Evolutionary conservation across 192 early-diverging fungal genomes (phyloP).

Genomic region (Backusella liffmaniae): DNA sequence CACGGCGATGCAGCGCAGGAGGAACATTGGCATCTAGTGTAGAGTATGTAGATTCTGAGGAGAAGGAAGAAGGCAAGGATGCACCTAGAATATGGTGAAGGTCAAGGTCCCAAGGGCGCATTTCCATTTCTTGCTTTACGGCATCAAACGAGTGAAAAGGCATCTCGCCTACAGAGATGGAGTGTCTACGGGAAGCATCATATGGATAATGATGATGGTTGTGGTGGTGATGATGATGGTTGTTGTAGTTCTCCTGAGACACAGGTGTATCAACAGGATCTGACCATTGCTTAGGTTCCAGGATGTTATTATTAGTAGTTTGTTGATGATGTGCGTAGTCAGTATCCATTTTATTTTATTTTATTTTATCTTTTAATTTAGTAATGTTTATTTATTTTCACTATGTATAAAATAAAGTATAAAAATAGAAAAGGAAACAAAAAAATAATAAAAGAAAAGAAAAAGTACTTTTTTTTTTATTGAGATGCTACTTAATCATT

Average conservation of each 20-base stretch:
- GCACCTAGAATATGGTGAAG: not conserved
- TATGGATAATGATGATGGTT: not conserved
- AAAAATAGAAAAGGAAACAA: slow-evolving; percentile 1
- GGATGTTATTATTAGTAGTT: not conserved
- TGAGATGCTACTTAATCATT: not conserved
- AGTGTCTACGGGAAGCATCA: slow-evolving; percentile 25
- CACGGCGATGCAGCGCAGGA: slow-evolving; percentile 12
- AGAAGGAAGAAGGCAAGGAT: slow-evolving; percentile 21
- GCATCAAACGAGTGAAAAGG: slow-evolving; percentile 12
- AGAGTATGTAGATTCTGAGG: slow-evolving; percentile 6
- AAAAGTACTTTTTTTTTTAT: not conserved
- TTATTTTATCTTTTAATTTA: not conserved
- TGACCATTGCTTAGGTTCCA: not conserved
- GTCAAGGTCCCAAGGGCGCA: not conserved
- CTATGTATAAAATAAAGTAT: not conserved
- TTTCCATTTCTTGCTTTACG: not conserved
- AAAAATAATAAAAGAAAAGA: not conserved
- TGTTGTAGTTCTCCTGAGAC: not conserved
- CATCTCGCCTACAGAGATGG: slow-evolving; percentile 31
- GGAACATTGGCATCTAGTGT: not conserved
- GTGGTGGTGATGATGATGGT: not conserved
- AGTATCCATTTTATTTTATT: slow-evolving; percentile 6
- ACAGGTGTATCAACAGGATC: not conserved
- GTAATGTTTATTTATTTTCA: not conserved
- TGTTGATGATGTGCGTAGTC: not conserved